phyloP scores from a whole-genome alignment of 2,329 filamentous ascomycete genomes.

The Diaporthe eres region DNA sequence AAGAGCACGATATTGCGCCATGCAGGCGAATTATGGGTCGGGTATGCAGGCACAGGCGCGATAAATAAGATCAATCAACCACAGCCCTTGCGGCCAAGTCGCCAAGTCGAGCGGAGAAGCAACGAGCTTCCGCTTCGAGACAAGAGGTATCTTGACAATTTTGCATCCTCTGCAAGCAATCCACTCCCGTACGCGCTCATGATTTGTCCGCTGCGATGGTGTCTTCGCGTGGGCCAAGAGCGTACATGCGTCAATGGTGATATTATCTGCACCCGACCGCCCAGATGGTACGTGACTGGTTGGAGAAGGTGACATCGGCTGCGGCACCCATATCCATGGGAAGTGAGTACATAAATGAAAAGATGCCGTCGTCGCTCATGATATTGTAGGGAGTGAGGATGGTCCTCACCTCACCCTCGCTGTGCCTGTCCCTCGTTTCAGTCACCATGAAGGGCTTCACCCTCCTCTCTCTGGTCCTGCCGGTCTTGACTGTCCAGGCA shows the following conservation, averaged over 20 bases:
- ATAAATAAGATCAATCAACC: constrained; percentile 14
- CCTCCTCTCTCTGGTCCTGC: background rate
- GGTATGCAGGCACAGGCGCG: constrained; percentile 22
- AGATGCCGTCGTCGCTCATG: background rate
- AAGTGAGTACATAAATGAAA: background rate
- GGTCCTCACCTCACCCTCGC: background rate
- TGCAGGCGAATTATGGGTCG: constrained; percentile 4
- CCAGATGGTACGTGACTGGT: constrained; percentile 17
- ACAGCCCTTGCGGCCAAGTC: constrained; percentile 8
- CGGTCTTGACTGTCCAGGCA: background rate
- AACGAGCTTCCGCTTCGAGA: constrained; percentile 30
- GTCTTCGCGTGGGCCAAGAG: constrained; percentile 26
- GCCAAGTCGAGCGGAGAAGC: constrained; percentile 24
- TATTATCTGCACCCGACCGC: constrained; percentile 17
- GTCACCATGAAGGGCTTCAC: constrained; percentile 21
- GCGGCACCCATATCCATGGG: background rate
- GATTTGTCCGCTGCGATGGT: constrained; percentile 18
- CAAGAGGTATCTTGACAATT: constrained; percentile 14
- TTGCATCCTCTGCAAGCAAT: too few relatives aligned
- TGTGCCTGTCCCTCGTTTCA: constrained; percentile 1
- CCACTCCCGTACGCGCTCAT: background rate
- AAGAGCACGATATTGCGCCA: constrained; percentile 4
- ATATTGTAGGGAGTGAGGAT: too few relatives aligned
- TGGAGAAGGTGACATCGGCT: constrained; percentile 27
- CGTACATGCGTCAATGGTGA: constrained; percentile 5